Evolutionary conservation across 345 rosid genomes (phyloP).

Genomic region (Citrus australasica): DNA sequence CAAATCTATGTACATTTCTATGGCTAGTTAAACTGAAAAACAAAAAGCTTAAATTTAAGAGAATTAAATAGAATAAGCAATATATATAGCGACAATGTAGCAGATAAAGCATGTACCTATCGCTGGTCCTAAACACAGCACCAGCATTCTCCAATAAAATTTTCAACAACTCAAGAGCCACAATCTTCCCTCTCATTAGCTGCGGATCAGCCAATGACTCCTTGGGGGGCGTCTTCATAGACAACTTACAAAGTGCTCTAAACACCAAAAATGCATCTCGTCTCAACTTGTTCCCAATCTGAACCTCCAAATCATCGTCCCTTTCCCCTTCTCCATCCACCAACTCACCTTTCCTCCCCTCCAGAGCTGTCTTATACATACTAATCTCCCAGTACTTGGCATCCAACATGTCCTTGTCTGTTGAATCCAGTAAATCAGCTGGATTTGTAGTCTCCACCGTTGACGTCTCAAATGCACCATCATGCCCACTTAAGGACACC

Average conservation of each 20-base stretch:
- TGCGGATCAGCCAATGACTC: constrained; percentile 89
- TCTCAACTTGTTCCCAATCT: constrained; percentile 97
- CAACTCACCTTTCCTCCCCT: constrained; percentile 97
- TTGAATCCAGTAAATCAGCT: constrained; percentile 61
- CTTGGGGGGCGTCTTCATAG: constrained; percentile 98
- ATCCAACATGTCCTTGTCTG: constrained; percentile 94
- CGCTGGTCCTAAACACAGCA: constrained; percentile 96
- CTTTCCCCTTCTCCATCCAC: constrained; percentile 87
- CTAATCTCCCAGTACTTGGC: constrained; percentile 99
- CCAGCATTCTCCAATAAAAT: constrained; percentile 98
- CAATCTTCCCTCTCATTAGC: constrained; percentile 94
- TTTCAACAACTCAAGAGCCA: constrained; percentile 95
- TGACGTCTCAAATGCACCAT: constrained; percentile 64
- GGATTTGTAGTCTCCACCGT: constrained; percentile 61
- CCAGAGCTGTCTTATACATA: constrained; percentile 96
- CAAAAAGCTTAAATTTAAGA: neutral
- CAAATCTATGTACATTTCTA: neutral
- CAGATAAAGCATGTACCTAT: constrained; percentile 50
- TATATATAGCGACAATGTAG: neutral
- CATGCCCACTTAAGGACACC: constrained; percentile 47
- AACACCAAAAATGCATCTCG: constrained; percentile 99
- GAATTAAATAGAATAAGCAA: no score
- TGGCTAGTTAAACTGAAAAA: neutral
- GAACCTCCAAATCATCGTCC: constrained; percentile 93
- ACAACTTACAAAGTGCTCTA: constrained; percentile 97